Evolutionary conservation across 768 basidiomycete genomes (phyloP).

Genomic region (Leccinum fibrillosum): DNA sequence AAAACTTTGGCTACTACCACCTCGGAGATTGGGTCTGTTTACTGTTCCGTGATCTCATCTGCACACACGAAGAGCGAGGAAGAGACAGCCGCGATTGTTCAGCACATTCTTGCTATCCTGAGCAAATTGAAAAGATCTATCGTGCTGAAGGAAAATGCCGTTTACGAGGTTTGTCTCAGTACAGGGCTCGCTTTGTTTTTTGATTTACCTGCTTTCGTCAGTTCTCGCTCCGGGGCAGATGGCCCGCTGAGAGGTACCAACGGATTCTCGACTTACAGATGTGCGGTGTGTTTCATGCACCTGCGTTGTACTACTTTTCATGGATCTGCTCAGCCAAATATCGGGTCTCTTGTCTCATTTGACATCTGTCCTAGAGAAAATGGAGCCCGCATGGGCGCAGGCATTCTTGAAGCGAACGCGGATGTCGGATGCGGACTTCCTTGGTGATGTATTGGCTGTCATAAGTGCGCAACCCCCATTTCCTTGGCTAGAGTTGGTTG

Average conservation of each 20-base stretch:
- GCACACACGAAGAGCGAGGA: slow-evolving; percentile 53
- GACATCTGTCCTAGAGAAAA: slow-evolving; percentile 64
- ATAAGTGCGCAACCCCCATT: slow-evolving; percentile 48
- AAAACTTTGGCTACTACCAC: slow-evolving; percentile 65
- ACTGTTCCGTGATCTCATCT: slow-evolving; percentile 74
- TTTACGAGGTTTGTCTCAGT: slow-evolving; percentile 54
- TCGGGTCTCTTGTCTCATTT: slow-evolving; percentile 69
- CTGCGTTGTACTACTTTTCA: neutral
- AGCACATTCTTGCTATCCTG: slow-evolving; percentile 69
- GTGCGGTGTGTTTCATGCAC: slow-evolving; percentile 35
- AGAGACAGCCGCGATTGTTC: slow-evolving; percentile 54
- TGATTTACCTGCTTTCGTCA: slow-evolving; percentile 25
- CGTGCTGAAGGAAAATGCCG: slow-evolving; percentile 52
- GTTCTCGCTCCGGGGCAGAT: slow-evolving; percentile 74
- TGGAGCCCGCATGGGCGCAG: slow-evolving; percentile 74
- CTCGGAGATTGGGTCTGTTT: slow-evolving; percentile 63
- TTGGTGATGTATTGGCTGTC: slow-evolving; percentile 82
- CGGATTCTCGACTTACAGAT: slow-evolving; percentile 64
- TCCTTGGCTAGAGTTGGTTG: neutral
- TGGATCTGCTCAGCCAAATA: slow-evolving; percentile 49
- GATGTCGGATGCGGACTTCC: slow-evolving; percentile 74
- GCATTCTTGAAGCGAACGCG: slow-evolving; percentile 75
- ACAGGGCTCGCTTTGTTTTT: neutral
- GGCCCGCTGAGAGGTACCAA: slow-evolving; percentile 80
- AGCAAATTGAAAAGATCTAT: slow-evolving; percentile 66